Evolutionary conservation across 345 rosid genomes (phyloP).

Genomic region (Euphorbia lathyris): DNA sequence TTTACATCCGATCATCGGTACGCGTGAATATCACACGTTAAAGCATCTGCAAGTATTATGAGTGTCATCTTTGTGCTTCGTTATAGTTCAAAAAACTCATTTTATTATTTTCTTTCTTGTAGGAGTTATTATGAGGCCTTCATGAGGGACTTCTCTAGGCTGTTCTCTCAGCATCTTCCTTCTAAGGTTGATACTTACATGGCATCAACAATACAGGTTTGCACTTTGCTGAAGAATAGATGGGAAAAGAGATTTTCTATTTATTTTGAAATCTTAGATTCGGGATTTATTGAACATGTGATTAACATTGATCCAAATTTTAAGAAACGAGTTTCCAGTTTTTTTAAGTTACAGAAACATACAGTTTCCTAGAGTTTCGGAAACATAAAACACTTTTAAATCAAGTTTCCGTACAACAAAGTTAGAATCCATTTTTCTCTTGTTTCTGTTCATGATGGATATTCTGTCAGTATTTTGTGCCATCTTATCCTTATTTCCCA

Average conservation of each 20-base stretch:
- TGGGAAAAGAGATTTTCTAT: no score
- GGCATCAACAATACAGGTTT: constrained; percentile 85
- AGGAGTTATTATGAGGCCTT: constrained; percentile 78
- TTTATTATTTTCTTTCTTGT: constrained; percentile 19
- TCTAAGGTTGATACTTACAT: constrained; percentile 71
- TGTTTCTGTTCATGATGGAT: background rate
- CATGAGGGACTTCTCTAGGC: constrained; percentile 70
- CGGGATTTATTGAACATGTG: no score
- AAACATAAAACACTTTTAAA: no score
- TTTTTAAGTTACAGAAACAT: no score
- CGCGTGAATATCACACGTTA: constrained; percentile 14
- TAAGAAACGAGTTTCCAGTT: no score
- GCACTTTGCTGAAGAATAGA: constrained; percentile 15
- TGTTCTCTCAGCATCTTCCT: constrained; percentile 51
- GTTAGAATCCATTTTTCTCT: no score
- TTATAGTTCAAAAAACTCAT: background rate
- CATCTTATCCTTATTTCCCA: background rate
- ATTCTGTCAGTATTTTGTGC: background rate
- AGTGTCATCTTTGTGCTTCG: constrained; percentile 4
- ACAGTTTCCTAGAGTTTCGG: no score
- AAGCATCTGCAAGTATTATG: constrained; percentile 1
- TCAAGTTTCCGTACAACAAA: no score
- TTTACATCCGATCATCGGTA: constrained; percentile 80
- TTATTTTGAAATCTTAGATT: no score
- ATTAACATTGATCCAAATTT: no score